phyloP scores from a whole-genome alignment of 305 asterid species.

The Solanum hybrid region DNA sequence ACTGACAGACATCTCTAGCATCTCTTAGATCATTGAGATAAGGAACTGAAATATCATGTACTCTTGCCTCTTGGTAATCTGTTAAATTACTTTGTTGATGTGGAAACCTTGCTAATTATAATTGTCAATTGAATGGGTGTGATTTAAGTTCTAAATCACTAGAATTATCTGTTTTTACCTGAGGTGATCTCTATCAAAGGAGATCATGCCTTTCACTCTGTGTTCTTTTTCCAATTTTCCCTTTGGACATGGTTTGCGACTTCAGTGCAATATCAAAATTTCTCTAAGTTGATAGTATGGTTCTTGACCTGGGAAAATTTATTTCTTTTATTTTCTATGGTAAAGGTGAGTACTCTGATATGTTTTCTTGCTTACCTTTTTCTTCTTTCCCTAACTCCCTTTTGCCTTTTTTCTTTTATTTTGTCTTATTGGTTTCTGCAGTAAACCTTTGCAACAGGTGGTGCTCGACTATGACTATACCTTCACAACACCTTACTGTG shows the following conservation, averaged over 20 bases:
- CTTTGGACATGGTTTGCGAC: background rate
- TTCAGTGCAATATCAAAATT: background rate
- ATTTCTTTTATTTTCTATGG: background rate
- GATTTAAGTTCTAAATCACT: background rate
- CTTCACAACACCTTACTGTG: constrained; percentile 89
- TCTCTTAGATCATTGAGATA: background rate
- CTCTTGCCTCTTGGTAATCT: background rate
- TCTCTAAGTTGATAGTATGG: background rate
- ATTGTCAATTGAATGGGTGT: background rate
- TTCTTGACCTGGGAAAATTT: background rate
- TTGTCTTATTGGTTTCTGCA: constrained; percentile 31
- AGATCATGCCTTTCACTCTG: background rate
- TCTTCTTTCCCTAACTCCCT: background rate
- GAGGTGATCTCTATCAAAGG: background rate
- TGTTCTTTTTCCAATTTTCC: background rate
- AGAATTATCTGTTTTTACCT: background rate
- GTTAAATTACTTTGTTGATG: background rate
- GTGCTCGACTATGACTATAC: constrained; percentile 90
- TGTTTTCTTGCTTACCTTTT: background rate
- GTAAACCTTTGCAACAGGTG: constrained; percentile 75
- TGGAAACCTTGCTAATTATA: background rate
- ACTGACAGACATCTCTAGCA: background rate
- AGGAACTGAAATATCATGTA: background rate
- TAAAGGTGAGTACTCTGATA: background rate
- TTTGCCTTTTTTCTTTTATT: background rate